A percentile compares a stretch with the other conserved stretches of the same genome.
These are phyloP conservation scores for Dacryopinax primogenitus DNA, from an alignment of 768 basidiomycete genomes.

Conservation along the genomic window DNA sequence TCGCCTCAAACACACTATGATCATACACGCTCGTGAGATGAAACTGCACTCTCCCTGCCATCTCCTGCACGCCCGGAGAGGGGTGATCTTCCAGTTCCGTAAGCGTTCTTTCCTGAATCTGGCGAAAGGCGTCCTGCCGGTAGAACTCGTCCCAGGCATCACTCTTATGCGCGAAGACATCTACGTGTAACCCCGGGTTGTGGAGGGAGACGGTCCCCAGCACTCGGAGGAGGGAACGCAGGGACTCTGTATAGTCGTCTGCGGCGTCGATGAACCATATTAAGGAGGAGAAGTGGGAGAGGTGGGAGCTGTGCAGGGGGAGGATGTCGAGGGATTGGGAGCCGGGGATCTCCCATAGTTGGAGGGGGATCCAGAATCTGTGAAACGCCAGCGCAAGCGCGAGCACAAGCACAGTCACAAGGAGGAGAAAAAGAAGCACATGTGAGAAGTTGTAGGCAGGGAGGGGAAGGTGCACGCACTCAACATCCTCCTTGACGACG, in stretches of 20 bases:
- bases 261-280: slow-evolving; percentile 78
- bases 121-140: slow-evolving; percentile 79
- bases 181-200: slow-evolving; percentile 50
- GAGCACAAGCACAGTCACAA: no score
- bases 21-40: slow-evolving; percentile 90
- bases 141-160: slow-evolving; percentile 81
- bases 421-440: slow-evolving; percentile 13
- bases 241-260: slow-evolving; percentile 6
- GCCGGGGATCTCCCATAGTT: slow-evolving; percentile 92
- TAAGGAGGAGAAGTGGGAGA: slow-evolving; percentile 69
- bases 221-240: slow-evolving; percentile 9
- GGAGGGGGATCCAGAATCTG: slow-evolving; percentile 83
- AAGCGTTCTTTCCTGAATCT: slow-evolving; percentile 63
- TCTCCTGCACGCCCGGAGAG: slow-evolving; percentile 23
- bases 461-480: slow-evolving; percentile 42
- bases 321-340: slow-evolving; percentile 71
- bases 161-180: slow-evolving; percentile 92
- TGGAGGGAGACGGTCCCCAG: slow-evolving; percentile 4
- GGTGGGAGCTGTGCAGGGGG: slow-evolving; percentile 37
- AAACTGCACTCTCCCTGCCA: slow-evolving; percentile 47
- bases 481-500: slow-evolving; percentile 57
- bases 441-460: not conserved
- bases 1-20: slow-evolving; percentile 80
- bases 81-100: slow-evolving; percentile 63
- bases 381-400: no score